Percentiles rank a stretch among this genome's conserved stretches.
phyloP scores from a whole-genome alignment of 2,329 filamentous ascomycete genomes.

The Aspergillus amoenus region DNA sequence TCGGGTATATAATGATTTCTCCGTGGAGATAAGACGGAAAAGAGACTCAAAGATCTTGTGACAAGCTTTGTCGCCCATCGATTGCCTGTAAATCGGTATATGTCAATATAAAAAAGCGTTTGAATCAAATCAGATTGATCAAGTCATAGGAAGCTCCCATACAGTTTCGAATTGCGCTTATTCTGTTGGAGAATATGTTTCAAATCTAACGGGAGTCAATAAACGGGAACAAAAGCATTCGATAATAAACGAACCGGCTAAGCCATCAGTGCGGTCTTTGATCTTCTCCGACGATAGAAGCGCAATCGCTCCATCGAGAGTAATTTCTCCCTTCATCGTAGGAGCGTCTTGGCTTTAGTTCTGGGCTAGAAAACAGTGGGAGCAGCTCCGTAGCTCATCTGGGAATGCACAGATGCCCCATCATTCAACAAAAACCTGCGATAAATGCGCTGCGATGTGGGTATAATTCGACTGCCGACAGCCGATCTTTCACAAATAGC shows the following conservation, averaged over 20 bases:
- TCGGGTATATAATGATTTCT: slow-evolving; percentile 65
- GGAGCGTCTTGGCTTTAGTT: slow-evolving; percentile 4
- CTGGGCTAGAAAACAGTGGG: background rate
- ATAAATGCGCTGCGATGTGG: background rate
- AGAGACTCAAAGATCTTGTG: slow-evolving; percentile 78
- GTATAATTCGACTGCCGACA: background rate
- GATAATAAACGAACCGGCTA: slow-evolving; percentile 43
- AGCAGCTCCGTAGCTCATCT: slow-evolving; percentile 4
- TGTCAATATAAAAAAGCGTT: slow-evolving; percentile 14
- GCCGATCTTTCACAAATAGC: background rate
- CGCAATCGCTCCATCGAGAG: slow-evolving; percentile 42
- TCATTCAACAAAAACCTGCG: background rate
- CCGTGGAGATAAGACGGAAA: slow-evolving; percentile 69
- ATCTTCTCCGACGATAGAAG: slow-evolving; percentile 44
- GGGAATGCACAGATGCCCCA: background rate
- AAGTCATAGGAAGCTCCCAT: slow-evolving; percentile 14
- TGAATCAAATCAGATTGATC: background rate
- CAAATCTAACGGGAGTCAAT: slow-evolving; percentile 43
- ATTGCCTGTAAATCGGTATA: slow-evolving; percentile 30
- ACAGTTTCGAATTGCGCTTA: slow-evolving; percentile 42
- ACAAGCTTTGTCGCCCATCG: slow-evolving; percentile 73
- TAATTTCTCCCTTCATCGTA: slow-evolving; percentile 43
- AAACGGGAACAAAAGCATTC: background rate
- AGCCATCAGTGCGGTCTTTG: slow-evolving; percentile 50
- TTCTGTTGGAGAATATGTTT: slow-evolving; percentile 58